Evolutionary conservation across 2,329 filamentous ascomycete species (phyloP).

Genomic region (Juglanconis oblonga): DNA sequence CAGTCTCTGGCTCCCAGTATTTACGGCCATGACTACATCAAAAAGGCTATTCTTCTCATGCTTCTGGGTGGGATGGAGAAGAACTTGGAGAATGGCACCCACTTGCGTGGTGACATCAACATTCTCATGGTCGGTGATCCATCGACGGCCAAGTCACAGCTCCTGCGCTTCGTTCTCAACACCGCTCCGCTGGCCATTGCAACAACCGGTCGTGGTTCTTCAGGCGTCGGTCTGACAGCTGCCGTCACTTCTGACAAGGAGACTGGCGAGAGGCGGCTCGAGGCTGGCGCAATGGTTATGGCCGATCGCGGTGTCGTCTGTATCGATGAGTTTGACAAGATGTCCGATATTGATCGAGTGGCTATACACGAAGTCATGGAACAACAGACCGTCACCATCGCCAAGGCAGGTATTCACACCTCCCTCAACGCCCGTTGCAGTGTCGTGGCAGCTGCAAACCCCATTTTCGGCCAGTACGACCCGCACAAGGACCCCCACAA

Average conservation of each 20-base stretch:
- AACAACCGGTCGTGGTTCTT: conserved; percentile 93
- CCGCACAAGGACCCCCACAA: conserved; percentile 98
- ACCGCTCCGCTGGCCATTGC: conserved; percentile 95
- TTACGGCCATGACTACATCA: conserved; percentile 95
- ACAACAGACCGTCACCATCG: conserved; percentile 98
- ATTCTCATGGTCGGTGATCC: conserved; percentile 99
- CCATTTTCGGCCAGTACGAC: conserved; percentile 97
- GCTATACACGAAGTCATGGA: conserved; percentile 99
- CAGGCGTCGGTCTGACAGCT: conserved; percentile 94
- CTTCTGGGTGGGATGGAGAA: conserved; percentile 95
- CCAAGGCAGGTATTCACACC: conserved; percentile 97
- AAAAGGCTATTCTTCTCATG: conserved; percentile 95
- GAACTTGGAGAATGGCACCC: conserved; percentile 95
- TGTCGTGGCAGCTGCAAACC: conserved; percentile 93
- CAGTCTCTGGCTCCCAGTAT: conserved; percentile 96
- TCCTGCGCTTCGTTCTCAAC: conserved; percentile 94
- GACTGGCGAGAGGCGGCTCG: conserved; percentile 88
- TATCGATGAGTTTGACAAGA: conserved; percentile 99
- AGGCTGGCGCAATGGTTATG: conserved; percentile 98
- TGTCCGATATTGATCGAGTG: conserved; percentile 97
- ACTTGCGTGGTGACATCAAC: conserved; percentile 97
- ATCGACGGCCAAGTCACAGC: conserved; percentile 97
- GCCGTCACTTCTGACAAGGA: conserved; percentile 97
- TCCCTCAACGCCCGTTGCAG: conserved; percentile 95
- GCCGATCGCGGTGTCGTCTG: conserved; percentile 95